Percentiles rank a stretch among this genome's conserved stretches.
Conservation (phyloP, 2,329 filamentous ascomycete genomes). For the Alternaria metachromatica region DNA sequence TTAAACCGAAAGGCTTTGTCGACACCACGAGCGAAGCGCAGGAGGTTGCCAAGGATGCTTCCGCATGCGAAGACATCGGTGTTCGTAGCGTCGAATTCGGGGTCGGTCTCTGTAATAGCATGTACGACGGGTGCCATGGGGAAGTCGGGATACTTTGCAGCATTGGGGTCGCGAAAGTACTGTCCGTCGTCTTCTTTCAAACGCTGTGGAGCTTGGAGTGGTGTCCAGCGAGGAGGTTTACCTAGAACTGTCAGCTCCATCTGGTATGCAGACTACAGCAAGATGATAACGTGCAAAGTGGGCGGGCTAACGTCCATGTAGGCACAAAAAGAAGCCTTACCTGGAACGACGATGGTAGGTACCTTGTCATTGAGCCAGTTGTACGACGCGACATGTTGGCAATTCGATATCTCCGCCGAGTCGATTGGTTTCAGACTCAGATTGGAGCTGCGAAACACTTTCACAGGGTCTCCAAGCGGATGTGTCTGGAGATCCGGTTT, state of each 20-base stretch:
- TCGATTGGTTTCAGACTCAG: background rate
- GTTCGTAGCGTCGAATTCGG: conserved; percentile 39
- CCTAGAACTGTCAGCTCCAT: conserved; percentile 47
- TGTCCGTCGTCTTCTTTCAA: conserved; percentile 56
- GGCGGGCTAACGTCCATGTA: background rate
- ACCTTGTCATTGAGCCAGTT: conserved; percentile 55
- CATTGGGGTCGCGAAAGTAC: conserved; percentile 64
- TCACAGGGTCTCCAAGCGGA: conserved; percentile 40
- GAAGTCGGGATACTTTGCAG: conserved; percentile 57
- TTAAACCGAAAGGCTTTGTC: conserved; percentile 64
- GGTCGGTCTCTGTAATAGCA: conserved; percentile 51
- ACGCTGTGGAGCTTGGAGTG: conserved; percentile 40
- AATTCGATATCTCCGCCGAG: conserved; percentile 45
- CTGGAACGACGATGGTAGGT: conserved; percentile 49
- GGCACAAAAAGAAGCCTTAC: conserved; percentile 14
- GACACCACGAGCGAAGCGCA: conserved; percentile 60
- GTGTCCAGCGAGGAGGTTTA: conserved; percentile 60
- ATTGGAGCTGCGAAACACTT: conserved; percentile 21
- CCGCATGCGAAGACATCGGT: conserved; percentile 67
- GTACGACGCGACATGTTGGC: conserved; percentile 58
- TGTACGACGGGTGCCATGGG: conserved; percentile 60
- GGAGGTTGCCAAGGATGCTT: conserved; percentile 67
- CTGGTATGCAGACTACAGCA: background rate
- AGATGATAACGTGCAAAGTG: background rate
- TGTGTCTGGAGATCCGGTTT: conserved; percentile 35